These are phyloP conservation scores for Populus hybrid DNA, from an alignment of 441 rosid genomes.

Conservation along the genomic window DNA sequence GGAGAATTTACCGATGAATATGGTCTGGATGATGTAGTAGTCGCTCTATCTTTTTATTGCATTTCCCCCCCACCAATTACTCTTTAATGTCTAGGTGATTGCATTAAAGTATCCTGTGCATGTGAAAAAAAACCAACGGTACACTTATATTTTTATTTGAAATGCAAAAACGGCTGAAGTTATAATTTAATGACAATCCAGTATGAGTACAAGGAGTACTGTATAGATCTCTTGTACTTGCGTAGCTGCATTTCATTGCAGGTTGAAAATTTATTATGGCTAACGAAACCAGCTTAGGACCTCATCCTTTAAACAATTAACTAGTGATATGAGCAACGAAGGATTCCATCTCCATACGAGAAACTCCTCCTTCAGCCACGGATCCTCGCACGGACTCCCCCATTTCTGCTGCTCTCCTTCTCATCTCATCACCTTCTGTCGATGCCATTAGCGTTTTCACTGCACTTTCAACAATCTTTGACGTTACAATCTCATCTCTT, in stretches of 20 bases:
- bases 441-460: constrained; percentile 45
- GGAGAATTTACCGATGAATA: constrained; percentile 47
- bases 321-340: constrained; percentile 45
- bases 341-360: constrained; percentile 41
- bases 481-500: constrained; percentile 24
- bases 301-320: neutral
- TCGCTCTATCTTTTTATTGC: constrained; percentile 6
- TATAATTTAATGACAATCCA: too few relatives aligned
- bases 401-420: constrained; percentile 42
- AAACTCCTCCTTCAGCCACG: constrained; percentile 35
- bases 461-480: constrained; percentile 21
- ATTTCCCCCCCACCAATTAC: neutral
- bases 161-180: too few relatives aligned
- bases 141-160: too few relatives aligned
- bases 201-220: too few relatives aligned
- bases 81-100: neutral
- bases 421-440: constrained; percentile 39
- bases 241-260: too few relatives aligned
- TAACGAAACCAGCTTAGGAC: neutral
- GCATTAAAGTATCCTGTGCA: neutral
- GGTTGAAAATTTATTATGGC: neutral
- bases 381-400: constrained; percentile 27
- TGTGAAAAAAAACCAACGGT: too few relatives aligned
- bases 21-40: constrained; percentile 44
- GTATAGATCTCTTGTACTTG: too few relatives aligned